Percentiles rank a stretch among this genome's conserved stretches.
Evolutionary conservation across 192 early-diverging fungal species (phyloP).

Genomic region (Geranomyces variabilis): DNA sequence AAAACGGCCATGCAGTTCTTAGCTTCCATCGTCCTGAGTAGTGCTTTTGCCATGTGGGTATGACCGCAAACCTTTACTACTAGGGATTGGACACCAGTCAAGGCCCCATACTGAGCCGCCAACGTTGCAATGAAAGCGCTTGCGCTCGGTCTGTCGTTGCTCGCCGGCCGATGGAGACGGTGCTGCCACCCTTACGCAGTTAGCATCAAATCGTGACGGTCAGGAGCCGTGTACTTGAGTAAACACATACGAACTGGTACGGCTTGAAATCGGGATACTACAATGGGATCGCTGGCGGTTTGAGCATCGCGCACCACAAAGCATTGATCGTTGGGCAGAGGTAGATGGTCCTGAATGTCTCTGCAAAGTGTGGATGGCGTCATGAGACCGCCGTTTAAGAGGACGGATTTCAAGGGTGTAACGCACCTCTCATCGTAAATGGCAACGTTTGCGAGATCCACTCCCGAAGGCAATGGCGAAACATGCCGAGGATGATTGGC

Average conservation of each 20-base stretch:
- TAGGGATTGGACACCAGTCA: conserved; percentile 38
- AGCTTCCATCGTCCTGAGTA: neutral
- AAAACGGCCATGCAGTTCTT: neutral
- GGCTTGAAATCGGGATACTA: neutral
- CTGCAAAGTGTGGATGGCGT: conserved; percentile 1
- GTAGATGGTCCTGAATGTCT: neutral
- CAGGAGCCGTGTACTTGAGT: neutral
- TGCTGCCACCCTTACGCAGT: neutral
- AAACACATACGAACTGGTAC: neutral
- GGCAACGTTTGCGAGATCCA: neutral
- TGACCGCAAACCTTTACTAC: no score
- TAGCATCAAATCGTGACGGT: neutral
- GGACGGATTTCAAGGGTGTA: neutral
- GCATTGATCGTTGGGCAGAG: neutral
- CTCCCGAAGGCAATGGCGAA: neutral
- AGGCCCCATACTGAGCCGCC: conserved; percentile 52
- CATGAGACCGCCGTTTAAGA: neutral
- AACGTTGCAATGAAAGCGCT: conserved; percentile 37
- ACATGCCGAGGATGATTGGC: neutral
- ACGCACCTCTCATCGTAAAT: conserved; percentile 2
- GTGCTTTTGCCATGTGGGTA: neutral
- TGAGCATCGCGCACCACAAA: neutral
- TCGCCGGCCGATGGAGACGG: neutral
- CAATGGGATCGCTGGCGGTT: neutral
- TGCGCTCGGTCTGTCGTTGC: conserved; percentile 4